A percentile compares a stretch with the other conserved stretches of the same genome.
Evolutionary conservation across 2,329 filamentous ascomycete species (phyloP).

Genomic region (Sarocladiaceae sp.): DNA sequence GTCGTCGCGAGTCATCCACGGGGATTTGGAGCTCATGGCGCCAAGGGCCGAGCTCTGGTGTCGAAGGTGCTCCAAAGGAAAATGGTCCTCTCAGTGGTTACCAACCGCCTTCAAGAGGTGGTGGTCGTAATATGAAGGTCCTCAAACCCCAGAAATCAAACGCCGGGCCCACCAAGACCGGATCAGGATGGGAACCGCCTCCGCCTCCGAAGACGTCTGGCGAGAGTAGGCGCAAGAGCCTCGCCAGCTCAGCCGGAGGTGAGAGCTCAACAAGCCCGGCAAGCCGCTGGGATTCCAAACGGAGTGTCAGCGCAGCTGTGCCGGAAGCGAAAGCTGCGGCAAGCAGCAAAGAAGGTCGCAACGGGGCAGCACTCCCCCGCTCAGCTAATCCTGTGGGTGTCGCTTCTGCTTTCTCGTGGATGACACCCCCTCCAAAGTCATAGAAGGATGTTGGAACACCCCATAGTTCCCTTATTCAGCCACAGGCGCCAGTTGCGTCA

Average conservation of each 20-base stretch:
- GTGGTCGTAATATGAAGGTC: constrained; percentile 78
- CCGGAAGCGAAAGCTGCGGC: constrained; percentile 28
- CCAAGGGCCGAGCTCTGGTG: constrained; percentile 44
- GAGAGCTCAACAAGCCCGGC: constrained; percentile 19
- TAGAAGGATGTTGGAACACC: constrained; percentile 26
- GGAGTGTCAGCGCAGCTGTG: constrained; percentile 37
- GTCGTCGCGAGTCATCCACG: constrained; percentile 43
- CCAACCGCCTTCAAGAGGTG: constrained; percentile 57
- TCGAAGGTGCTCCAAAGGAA: constrained; percentile 51
- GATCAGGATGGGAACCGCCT: constrained; percentile 48
- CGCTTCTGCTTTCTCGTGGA: constrained; percentile 92
- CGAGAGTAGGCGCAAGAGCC: constrained; percentile 53
- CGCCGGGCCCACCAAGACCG: constrained; percentile 47
- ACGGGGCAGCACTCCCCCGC: constrained; percentile 42
- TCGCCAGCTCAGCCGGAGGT: constrained; percentile 30
- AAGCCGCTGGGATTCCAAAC: constrained; percentile 52
- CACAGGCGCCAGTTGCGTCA: background rate
- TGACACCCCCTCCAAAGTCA: constrained; percentile 52
- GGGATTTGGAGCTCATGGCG: constrained; percentile 72
- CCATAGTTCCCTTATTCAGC: background rate
- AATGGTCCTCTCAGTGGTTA: constrained; percentile 59
- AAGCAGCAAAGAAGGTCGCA: constrained; percentile 34
- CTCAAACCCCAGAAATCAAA: constrained; percentile 70
- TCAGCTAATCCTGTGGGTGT: constrained; percentile 81
- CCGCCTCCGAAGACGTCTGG: constrained; percentile 37